Conservation (phyloP, 495 filamentous ascomycete genomes). For the Entonaema liquescens region DNA sequence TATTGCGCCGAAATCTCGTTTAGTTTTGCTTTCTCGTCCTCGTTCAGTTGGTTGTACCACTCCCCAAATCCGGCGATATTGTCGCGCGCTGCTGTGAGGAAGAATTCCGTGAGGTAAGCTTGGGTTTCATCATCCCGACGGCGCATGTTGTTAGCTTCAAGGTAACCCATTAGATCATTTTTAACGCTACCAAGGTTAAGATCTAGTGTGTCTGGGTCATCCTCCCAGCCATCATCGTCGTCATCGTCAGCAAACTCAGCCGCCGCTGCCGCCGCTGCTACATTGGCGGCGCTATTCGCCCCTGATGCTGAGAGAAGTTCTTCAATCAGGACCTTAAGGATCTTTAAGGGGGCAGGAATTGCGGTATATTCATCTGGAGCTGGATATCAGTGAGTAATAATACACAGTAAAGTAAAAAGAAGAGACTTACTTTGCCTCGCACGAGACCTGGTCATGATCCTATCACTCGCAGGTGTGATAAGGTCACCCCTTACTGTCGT, state of each 20-base stretch:
- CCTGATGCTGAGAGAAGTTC: slow-evolving; percentile 76
- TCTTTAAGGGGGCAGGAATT: slow-evolving; percentile 88
- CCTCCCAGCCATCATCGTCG: slow-evolving; percentile 87
- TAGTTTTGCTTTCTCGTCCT: slow-evolving; percentile 79
- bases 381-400: slow-evolving; percentile 40
- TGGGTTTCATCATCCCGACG: slow-evolving; percentile 93
- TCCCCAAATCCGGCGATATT: slow-evolving; percentile 78
- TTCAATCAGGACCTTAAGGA: slow-evolving; percentile 92
- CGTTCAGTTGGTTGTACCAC: slow-evolving; percentile 72
- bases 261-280: slow-evolving; percentile 61
- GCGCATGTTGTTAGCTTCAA: slow-evolving; percentile 68
- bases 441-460: slow-evolving; percentile 92
- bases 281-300: slow-evolving; percentile 57
- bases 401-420: neutral
- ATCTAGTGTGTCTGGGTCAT: slow-evolving; percentile 78
- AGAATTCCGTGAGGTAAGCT: slow-evolving; percentile 81
- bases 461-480: slow-evolving; percentile 78
- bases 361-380: slow-evolving; percentile 92
- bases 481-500: slow-evolving; percentile 92
- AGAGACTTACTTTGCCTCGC: slow-evolving; percentile 70
- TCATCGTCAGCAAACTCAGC: slow-evolving; percentile 66
- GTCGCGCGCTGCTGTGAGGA: slow-evolving; percentile 69
- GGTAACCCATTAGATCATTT: slow-evolving; percentile 81
- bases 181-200: slow-evolving; percentile 71
- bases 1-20: slow-evolving; percentile 47